Conservation (phyloP, 495 filamentous ascomycete species). For the Jackrogersella multiformis region DNA sequence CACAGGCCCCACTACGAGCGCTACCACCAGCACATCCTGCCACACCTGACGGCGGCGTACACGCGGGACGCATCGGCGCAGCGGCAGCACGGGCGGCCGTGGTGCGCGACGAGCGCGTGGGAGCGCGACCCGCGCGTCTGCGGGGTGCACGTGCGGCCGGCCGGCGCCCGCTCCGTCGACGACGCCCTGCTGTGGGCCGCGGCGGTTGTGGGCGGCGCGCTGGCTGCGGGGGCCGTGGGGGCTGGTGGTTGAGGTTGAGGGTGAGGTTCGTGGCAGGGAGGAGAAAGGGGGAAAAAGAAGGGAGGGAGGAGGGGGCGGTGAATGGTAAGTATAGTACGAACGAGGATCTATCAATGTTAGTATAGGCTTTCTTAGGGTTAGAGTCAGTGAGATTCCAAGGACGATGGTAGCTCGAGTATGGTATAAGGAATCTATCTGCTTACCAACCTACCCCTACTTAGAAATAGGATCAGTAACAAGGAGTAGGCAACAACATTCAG, state of each 20-base stretch:
- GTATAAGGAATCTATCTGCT: too few relatives aligned
- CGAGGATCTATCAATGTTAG: too few relatives aligned
- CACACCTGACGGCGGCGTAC: not conserved
- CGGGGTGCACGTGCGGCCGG: slow-evolving; percentile 3
- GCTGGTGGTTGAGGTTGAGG: not conserved
- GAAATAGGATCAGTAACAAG: not conserved
- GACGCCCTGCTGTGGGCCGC: slow-evolving; percentile 20
- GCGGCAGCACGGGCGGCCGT: not conserved
- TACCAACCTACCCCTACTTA: not conserved
- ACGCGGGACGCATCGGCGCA: not conserved
- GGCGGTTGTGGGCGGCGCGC: slow-evolving; percentile 8
- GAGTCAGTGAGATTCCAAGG: too few relatives aligned
- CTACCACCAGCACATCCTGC: slow-evolving; percentile 14
- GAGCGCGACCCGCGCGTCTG: slow-evolving; percentile 1
- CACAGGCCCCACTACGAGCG: slow-evolving; percentile 23
- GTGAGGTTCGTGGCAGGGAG: not conserved
- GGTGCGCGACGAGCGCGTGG: not conserved
- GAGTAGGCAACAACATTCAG: not conserved
- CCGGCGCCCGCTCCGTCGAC: not conserved
- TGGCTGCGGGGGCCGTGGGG: slow-evolving; percentile 6
- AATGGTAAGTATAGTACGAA: too few relatives aligned
- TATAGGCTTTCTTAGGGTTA: too few relatives aligned
- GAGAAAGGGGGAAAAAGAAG: too few relatives aligned
- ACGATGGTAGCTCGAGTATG: too few relatives aligned
- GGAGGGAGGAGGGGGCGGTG: too few relatives aligned